Evolutionary conservation across 192 early-diverging fungal genomes (phyloP), one percentile per base, ranked within the genome.

Genomic region (Phlyctochytrium bullatum): DNA sequence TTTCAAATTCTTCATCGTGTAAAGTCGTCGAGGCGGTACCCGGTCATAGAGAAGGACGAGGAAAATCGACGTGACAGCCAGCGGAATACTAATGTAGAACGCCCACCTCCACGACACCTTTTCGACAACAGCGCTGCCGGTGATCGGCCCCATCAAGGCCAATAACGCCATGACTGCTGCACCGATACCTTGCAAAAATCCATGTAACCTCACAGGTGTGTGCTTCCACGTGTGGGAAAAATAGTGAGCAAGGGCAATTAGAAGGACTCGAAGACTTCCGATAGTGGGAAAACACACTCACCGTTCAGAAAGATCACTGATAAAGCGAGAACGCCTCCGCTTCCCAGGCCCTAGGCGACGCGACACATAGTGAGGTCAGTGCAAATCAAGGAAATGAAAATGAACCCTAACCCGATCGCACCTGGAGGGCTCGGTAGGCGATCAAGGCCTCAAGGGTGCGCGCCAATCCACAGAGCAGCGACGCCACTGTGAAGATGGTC

Each of bases 41-140:
- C n/a, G 20, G 20, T 47, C 40, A 20, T 20, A 6, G 10, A 6
- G 40, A 47, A 47, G 40, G 40, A 47, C 10, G 10, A 14, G 40
- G 40, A 47, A 47, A 14, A 47, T 47, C 40, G 54, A 36, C 10
- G 27, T 70, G 10, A 14, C 69, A 20, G 40, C 40, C 40, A 47
- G 20, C 6, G 93, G 93, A 25, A 94, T 59, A 36, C 63, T 68
- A 74, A 91, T 81, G 74, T 83, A 92, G 73, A 92, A 92, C 30
- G 59, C 66, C 71, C 74, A 73, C 4, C 76, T 27, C 75, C 79
- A 77, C 17, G 62, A 59, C 29, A 69, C 20, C 30, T 71, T 31
- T 36, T 95, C 36, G 24, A 50, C 52, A 89, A 96, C 87, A 10
- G 85, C 65, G 32, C 94, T 93, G n/a, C n/a, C n/a, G n/a, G n/a